phyloP scores from a whole-genome alignment of 1,284 basidiomycete genomes.

The Cutaneotrichosporon arboriforme region DNA sequence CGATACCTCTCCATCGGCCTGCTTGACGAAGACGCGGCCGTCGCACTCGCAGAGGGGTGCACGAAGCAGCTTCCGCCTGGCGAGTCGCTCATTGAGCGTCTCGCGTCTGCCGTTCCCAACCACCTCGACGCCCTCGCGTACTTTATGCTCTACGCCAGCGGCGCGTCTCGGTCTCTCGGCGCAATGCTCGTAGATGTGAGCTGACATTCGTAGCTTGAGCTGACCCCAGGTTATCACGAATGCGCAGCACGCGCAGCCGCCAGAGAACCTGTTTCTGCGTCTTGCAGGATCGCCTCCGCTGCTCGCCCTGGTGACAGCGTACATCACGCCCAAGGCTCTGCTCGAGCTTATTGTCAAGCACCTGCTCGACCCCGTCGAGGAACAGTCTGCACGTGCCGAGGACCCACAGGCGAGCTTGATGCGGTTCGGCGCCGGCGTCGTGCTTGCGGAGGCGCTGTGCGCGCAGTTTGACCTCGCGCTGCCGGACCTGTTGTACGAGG shows the following conservation, averaged over 20 bases:
- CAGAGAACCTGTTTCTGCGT: slow-evolving; percentile 33
- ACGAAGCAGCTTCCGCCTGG: slow-evolving; percentile 16
- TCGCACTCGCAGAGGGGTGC: slow-evolving; percentile 17
- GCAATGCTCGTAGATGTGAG: slow-evolving; percentile 28
- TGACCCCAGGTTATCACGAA: slow-evolving; percentile 21
- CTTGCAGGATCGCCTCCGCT: slow-evolving; percentile 29
- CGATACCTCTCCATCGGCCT: slow-evolving; percentile 27
- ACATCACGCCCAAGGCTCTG: slow-evolving; percentile 21
- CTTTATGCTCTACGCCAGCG: slow-evolving; percentile 26
- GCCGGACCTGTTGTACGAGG: slow-evolving; percentile 28
- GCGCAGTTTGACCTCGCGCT: slow-evolving; percentile 33
- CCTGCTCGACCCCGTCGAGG: slow-evolving; percentile 27
- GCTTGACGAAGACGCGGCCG: slow-evolving; percentile 20
- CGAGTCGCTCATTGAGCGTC: slow-evolving; percentile 28
- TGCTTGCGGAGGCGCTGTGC: slow-evolving; percentile 39
- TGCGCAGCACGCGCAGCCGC: slow-evolving; percentile 20
- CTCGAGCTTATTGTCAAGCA: slow-evolving; percentile 21
- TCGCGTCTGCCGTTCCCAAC: slow-evolving; percentile 19
- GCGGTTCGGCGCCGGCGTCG: slow-evolving; percentile 44
- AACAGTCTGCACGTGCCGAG: slow-evolving; percentile 26
- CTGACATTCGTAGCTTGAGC: not conserved
- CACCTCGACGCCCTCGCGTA: slow-evolving; percentile 31
- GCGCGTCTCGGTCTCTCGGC: slow-evolving; percentile 24
- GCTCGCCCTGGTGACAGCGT: slow-evolving; percentile 19
- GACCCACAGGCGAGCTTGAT: slow-evolving; percentile 44